Percentiles rank a stretch among this genome's conserved stretches.
These are phyloP conservation scores for Penicillium sp. DNA, from an alignment of 2,329 filamentous ascomycete species.

Conservation along the genomic window DNA sequence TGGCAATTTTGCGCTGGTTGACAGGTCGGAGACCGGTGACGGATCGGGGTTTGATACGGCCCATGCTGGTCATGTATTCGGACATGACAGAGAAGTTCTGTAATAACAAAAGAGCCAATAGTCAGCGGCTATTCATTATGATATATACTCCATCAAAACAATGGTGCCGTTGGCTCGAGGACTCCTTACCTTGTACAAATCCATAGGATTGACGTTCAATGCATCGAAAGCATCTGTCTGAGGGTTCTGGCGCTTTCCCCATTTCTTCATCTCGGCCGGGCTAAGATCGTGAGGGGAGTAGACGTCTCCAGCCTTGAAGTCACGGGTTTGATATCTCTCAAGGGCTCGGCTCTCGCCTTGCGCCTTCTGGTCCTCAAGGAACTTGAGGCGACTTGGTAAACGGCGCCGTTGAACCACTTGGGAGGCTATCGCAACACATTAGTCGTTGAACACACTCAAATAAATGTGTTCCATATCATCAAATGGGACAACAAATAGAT, in stretches of 20 bases:
- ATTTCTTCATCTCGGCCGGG: conserved; percentile 75
- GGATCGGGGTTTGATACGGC: conserved; percentile 74
- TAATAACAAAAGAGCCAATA: not conserved
- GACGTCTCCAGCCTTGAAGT: conserved; percentile 75
- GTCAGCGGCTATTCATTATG: conserved; percentile 9
- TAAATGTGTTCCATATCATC: not conserved
- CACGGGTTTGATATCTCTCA: conserved; percentile 54
- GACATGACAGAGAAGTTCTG: conserved; percentile 92
- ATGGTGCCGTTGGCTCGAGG: not conserved
- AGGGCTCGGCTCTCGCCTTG: conserved; percentile 39
- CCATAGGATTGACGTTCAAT: conserved; percentile 73
- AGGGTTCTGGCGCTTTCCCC: conserved; percentile 58
- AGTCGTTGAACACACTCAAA: not conserved
- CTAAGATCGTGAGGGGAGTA: conserved; percentile 89
- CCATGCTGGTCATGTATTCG: conserved; percentile 81
- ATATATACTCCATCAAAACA: not conserved
- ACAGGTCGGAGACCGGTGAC: conserved; percentile 78
- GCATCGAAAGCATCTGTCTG: conserved; percentile 73
- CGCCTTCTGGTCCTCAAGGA: conserved; percentile 38
- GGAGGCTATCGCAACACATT: conserved; percentile 13
- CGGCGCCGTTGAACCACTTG: conserved; percentile 26
- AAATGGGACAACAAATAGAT: not conserved
- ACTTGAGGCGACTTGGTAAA: conserved; percentile 32
- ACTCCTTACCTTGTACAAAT: conserved; percentile 75
- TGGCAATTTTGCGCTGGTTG: conserved; percentile 91